Conservation (phyloP, 169 alveolate species). For the Cryptosporidium ryanae region DNA sequence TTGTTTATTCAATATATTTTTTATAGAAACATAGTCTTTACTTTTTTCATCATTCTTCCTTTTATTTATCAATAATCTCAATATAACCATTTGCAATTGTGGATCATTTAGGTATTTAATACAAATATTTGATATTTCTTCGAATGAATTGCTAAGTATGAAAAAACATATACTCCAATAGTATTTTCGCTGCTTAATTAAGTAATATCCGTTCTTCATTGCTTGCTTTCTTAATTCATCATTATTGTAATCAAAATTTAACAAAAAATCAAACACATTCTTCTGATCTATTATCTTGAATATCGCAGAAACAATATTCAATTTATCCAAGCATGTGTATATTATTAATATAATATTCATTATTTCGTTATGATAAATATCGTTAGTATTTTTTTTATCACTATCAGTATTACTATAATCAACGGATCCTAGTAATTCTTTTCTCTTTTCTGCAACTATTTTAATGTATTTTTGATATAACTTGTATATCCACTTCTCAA, state of each 20-base stretch:
- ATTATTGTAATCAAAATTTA: constrained; percentile 26
- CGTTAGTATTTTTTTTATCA: background rate
- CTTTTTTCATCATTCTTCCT: background rate
- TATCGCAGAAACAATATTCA: constrained; percentile 74
- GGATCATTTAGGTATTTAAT: constrained; percentile 51
- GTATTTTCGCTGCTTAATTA: constrained; percentile 53
- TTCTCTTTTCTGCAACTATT: constrained; percentile 18
- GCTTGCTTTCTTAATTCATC: constrained; percentile 50
- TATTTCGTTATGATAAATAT: background rate
- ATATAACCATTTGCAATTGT: constrained; percentile 32
- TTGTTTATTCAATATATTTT: constrained; percentile 2
- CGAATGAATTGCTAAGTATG: constrained; percentile 34
- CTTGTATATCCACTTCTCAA: constrained; percentile 39
- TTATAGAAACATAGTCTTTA: background rate
- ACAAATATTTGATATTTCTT: constrained; percentile 47
- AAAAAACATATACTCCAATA: constrained; percentile 62
- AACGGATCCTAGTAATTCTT: constrained; percentile 20
- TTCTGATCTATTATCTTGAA: constrained; percentile 44
- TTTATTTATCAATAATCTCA: constrained; percentile 15
- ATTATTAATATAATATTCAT: constrained; percentile 20
- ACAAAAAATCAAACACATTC: constrained; percentile 59
- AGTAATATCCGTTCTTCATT: constrained; percentile 56
- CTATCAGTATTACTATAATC: background rate
- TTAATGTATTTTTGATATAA: constrained; percentile 31
- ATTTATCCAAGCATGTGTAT: constrained; percentile 38